phyloP scores from a whole-genome alignment of 495 filamentous ascomycete genomes.

The Penicillium pulvis region DNA sequence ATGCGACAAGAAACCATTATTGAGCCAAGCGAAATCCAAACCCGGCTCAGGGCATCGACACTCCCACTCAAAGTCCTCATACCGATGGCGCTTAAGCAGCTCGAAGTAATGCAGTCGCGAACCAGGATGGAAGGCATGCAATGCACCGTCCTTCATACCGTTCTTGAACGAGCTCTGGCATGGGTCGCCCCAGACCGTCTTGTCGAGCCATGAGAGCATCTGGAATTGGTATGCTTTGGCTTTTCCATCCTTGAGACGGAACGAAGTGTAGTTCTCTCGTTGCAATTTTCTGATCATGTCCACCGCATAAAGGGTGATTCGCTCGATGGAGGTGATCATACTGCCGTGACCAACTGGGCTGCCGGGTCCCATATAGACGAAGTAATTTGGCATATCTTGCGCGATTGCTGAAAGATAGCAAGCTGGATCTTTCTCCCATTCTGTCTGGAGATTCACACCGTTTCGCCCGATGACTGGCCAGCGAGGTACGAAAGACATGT shows the following conservation, averaged over 20 bases:
- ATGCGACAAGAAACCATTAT: constrained; percentile 1
- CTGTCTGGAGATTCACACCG: not conserved
- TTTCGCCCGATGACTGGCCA: not conserved
- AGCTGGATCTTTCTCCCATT: not conserved
- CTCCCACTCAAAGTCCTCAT: not conserved
- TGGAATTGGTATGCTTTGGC: constrained; percentile 2
- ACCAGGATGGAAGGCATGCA: constrained; percentile 5
- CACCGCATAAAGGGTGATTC: not conserved
- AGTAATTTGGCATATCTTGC: constrained; percentile 7
- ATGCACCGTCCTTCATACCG: not conserved
- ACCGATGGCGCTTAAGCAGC: not conserved
- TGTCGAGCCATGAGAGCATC: constrained; percentile 1
- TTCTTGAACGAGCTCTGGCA: constrained; percentile 9
- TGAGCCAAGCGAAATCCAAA: not conserved
- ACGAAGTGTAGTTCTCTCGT: not conserved
- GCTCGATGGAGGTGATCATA: not conserved
- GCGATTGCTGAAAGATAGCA: constrained; percentile 5
- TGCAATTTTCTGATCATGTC: constrained; percentile 1
- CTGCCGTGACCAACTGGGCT: not conserved
- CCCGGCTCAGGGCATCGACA: not conserved
- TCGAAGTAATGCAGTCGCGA: constrained; percentile 5
- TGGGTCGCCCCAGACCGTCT: not conserved
- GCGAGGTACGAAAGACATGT: constrained; percentile 5
- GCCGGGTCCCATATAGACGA: constrained; percentile 3
- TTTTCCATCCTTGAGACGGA: constrained; percentile 1